Percentiles rank a stretch among this genome's conserved stretches.
These are phyloP conservation scores for Sporisorium graminicola DNA, from an alignment of 1,284 basidiomycete species.

Conservation along the genomic window DNA sequence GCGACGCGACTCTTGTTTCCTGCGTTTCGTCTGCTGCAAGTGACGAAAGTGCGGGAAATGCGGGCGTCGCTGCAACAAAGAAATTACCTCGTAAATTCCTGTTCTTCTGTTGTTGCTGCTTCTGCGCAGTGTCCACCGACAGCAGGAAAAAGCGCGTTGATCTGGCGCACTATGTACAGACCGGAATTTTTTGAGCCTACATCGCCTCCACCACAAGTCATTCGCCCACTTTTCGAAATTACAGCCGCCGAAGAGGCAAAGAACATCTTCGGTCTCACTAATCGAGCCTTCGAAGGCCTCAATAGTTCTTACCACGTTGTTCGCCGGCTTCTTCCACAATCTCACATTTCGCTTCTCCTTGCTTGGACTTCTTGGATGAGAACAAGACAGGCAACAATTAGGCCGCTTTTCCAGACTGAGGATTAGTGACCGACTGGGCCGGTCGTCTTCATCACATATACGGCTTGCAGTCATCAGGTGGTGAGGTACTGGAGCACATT, in stretches of 20 bases:
- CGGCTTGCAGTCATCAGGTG: too few relatives aligned
- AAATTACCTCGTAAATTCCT: neutral
- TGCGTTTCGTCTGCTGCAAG: neutral
- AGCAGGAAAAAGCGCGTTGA: slow-evolving; percentile 19
- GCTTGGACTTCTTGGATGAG: neutral
- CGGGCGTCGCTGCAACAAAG: slow-evolving; percentile 3
- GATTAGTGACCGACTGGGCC: too few relatives aligned
- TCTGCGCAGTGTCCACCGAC: neutral
- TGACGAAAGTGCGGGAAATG: neutral
- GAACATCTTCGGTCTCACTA: too few relatives aligned
- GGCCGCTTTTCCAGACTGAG: too few relatives aligned
- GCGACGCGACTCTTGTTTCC: slow-evolving; percentile 21
- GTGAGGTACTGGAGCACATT: too few relatives aligned
- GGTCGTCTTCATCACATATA: too few relatives aligned
- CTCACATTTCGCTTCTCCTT: neutral
- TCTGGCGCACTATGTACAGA: neutral
- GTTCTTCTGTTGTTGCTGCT: neutral
- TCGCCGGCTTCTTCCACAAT: neutral
- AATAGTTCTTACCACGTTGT: neutral
- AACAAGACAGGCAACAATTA: too few relatives aligned
- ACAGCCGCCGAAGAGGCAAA: slow-evolving; percentile 12
- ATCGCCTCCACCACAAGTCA: neutral
- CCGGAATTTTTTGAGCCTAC: slow-evolving; percentile 7
- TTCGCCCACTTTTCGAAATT: neutral
- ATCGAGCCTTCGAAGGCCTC: slow-evolving; percentile 18